Conservation (phyloP, 306 rosid genomes). For the Castanospermum australe region DNA sequence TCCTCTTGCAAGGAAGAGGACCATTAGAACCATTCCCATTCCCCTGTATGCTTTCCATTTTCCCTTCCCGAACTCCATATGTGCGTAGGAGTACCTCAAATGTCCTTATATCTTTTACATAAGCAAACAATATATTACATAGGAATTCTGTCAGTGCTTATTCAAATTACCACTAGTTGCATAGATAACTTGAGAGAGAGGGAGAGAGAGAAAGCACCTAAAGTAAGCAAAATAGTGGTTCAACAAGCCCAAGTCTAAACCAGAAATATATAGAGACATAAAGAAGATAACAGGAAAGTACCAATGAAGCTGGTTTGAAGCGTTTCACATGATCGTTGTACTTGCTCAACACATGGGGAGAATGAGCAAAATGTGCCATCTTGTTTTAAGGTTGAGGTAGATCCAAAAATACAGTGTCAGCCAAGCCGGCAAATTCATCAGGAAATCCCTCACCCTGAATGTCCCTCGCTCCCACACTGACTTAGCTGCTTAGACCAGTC, state of each 20-base stretch:
- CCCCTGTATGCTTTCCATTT: constrained; percentile 25
- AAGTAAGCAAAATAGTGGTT: neutral
- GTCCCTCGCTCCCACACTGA: constrained; percentile 68
- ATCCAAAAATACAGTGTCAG: constrained; percentile 69
- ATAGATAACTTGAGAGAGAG: neutral
- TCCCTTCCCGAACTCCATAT: constrained; percentile 70
- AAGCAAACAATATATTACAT: neutral
- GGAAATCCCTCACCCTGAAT: constrained; percentile 78
- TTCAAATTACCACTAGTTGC: neutral
- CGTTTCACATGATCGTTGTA: constrained; percentile 55
- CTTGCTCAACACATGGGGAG: constrained; percentile 75
- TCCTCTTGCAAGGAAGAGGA: constrained; percentile 69
- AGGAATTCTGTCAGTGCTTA: constrained; percentile 5
- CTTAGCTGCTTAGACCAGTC: constrained; percentile 53
- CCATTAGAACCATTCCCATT: constrained; percentile 38
- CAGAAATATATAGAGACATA: neutral
- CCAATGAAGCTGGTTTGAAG: constrained; percentile 59
- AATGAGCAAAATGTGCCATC: no score
- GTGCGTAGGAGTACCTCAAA: constrained; percentile 79
- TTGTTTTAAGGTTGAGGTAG: constrained; percentile 75
- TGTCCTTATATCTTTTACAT: constrained; percentile 66
- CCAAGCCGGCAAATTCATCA: constrained; percentile 48
- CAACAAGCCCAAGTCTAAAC: neutral
- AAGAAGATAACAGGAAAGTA: neutral
- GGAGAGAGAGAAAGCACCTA: no score